Base-by-base conservation (phyloP, 345 rosid genomes). In the Cochlearia excelsa region DNA sequence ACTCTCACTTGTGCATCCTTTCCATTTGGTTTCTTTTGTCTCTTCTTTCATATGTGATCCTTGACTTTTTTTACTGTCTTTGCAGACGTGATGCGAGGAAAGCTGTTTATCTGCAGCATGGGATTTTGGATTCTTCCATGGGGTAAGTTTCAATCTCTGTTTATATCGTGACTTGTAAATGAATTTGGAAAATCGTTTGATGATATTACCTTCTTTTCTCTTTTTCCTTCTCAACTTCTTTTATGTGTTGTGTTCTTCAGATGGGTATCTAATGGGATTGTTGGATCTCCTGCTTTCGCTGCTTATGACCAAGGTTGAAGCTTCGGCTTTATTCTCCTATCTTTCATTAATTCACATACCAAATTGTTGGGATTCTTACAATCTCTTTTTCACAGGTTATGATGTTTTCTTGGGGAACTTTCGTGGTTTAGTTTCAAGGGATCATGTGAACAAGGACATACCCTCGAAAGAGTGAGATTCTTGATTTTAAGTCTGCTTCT, bases 271-370 rank as follows among this genome's bases (percentile, higher is more conserved):
- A 88, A 89, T 78, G 99, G 97, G 28, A 74, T 93, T 64, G 97
- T 93, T 69, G 97, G 99, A 48, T 89, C 95, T 73, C 99, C 99
- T 9, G 97, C 99, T 63, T 93, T 89, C 74, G 99, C 97, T 53
- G 99, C 97, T 30, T 93, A 81, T 78, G 97, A 93, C 80, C 95
- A 93, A 78, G 99, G 99, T 93, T 57, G 53, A 72, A 67, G 47
- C 57, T 49, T 54, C 44, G n/a, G 40, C 40, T 41, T 35, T 55
- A 50, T 31, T n/a, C 42, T 51, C 38, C 63, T 30, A 2, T 54
- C 45, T 7, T 9, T 47, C 41, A 9, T 42, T 29, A 40, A 2
- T 46, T 46, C 29, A 65, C 46, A 31, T 66, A 16, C 51, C 6
- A 52, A 30, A 16, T 45, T 9, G 38, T 7, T 38, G 23, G 40